A percentile compares a stretch with the other conserved stretches of the same genome.
Conservation (phyloP, 2,329 filamentous ascomycete genomes). For the Alternaria arbusti region DNA sequence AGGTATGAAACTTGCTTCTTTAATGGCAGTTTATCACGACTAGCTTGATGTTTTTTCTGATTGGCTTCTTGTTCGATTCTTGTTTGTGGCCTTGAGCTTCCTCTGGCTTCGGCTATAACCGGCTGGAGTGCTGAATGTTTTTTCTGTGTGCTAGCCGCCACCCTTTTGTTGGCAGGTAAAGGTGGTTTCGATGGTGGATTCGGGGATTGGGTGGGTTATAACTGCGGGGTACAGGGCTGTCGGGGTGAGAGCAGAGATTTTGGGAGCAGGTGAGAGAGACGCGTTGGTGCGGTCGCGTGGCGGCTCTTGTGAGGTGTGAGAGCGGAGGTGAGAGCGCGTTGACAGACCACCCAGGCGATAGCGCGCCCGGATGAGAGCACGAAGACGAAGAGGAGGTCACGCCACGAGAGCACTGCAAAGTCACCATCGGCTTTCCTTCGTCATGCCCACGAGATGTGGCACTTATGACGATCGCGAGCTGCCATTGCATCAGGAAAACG, state of each 20-base stretch:
- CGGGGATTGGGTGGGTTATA: background rate
- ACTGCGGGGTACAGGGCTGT: fast-evolving
- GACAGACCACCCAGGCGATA: no score
- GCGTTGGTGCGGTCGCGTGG: background rate
- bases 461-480: background rate
- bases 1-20: background rate
- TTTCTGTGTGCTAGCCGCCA: background rate
- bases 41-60: background rate
- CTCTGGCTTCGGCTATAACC: background rate
- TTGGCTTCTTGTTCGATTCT: background rate
- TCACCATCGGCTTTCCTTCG: background rate
- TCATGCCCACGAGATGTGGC: background rate
- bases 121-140: background rate
- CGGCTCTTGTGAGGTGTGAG: background rate
- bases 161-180: background rate
- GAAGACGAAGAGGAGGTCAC: background rate
- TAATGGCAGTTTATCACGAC: background rate
- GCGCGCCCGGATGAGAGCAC: background rate
- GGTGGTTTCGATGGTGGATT: background rate
- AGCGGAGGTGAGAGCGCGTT: background rate
- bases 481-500: background rate
- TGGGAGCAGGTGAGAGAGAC: background rate
- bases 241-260: background rate
- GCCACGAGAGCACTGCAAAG: background rate
- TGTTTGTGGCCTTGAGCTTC: background rate